These are phyloP conservation scores for Nyssa sinensis DNA, from an alignment of 148 eudicot species.

Conservation along the genomic window DNA sequence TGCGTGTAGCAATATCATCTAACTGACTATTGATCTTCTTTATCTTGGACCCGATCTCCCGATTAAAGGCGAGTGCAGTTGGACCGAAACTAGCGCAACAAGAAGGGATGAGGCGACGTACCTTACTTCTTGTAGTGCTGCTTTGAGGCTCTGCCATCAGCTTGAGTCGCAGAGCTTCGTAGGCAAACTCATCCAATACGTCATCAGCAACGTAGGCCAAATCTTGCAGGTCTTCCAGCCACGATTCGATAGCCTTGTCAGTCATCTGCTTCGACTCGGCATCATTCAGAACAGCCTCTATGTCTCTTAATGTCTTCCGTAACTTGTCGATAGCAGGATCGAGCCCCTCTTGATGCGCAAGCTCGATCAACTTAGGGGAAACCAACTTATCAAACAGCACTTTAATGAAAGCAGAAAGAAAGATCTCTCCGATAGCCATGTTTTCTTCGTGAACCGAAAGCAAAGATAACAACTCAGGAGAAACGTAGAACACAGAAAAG, in stretches of 20 bases:
- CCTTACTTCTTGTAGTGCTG: conserved; percentile 5
- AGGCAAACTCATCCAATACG: conserved; percentile 21
- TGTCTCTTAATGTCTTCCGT: neutral
- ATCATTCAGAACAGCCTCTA: conserved; percentile 9
- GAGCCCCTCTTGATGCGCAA: neutral
- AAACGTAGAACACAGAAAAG: no score
- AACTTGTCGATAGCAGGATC: neutral
- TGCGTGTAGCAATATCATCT: conserved; percentile 1
- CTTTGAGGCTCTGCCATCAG: neutral
- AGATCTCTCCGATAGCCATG: conserved; percentile 5
- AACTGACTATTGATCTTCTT: conserved; percentile 14
- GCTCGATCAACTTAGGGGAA: neutral
- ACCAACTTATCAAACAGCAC: conserved; percentile 15
- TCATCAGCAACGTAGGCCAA: conserved; percentile 26
- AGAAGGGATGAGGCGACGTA: neutral
- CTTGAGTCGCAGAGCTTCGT: conserved; percentile 4
- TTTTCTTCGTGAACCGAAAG: neutral
- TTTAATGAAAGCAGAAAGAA: conserved; percentile 7
- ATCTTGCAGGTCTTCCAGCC: conserved; percentile 28
- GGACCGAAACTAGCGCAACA: neutral
- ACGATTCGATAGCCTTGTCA: neutral
- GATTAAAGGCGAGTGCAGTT: neutral
- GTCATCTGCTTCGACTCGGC: conserved; percentile 18
- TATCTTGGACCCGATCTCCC: conserved; percentile 7
- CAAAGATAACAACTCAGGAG: no score